Percentiles rank a stretch among this genome's conserved stretches.
Evolutionary conservation across 2,329 filamentous ascomycete species (phyloP).

Genomic region (Phialemoniopsis sp.): DNA sequence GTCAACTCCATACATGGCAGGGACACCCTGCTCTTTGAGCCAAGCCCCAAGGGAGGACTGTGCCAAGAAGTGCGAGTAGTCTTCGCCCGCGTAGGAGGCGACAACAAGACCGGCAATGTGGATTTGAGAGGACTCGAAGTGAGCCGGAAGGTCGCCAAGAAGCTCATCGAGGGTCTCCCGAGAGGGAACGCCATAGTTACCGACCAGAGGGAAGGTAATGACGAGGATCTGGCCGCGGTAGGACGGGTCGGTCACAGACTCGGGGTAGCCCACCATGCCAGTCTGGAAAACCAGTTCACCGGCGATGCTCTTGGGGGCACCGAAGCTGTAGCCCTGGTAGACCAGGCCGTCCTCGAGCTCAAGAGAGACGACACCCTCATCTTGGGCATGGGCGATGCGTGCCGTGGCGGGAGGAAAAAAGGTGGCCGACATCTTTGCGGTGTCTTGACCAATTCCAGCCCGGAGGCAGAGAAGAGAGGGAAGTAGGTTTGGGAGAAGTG

Average conservation of each 20-base stretch:
- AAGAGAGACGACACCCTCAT: conserved; percentile 71
- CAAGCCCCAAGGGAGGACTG: conserved; percentile 86
- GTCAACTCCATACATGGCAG: conserved; percentile 92
- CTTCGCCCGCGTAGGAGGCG: conserved; percentile 88
- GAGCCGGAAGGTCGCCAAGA: conserved; percentile 77
- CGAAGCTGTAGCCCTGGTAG: conserved; percentile 95
- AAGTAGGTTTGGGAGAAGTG: conserved; percentile 1
- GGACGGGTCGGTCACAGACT: conserved; percentile 84
- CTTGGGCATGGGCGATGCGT: conserved; percentile 44
- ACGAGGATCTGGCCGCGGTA: conserved; percentile 93
- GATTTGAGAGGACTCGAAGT: conserved; percentile 91
- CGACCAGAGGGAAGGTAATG: conserved; percentile 90
- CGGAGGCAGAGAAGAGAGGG: not conserved
- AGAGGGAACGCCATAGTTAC: conserved; percentile 96
- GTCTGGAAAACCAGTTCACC: conserved; percentile 99
- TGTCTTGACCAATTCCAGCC: not conserved
- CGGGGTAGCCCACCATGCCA: conserved; percentile 97
- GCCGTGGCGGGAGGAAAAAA: conserved; percentile 56
- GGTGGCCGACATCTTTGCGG: conserved; percentile 26
- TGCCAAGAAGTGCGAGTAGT: conserved; percentile 92
- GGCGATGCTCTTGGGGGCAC: conserved; percentile 87
- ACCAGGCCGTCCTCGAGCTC: conserved; percentile 89
- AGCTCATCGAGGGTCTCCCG: conserved; percentile 81
- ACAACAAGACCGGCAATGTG: conserved; percentile 91
- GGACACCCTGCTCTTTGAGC: conserved; percentile 93